Evolutionary conservation across 495 filamentous ascomycete genomes (phyloP).

Genomic region (Neurospora tetraspora): DNA sequence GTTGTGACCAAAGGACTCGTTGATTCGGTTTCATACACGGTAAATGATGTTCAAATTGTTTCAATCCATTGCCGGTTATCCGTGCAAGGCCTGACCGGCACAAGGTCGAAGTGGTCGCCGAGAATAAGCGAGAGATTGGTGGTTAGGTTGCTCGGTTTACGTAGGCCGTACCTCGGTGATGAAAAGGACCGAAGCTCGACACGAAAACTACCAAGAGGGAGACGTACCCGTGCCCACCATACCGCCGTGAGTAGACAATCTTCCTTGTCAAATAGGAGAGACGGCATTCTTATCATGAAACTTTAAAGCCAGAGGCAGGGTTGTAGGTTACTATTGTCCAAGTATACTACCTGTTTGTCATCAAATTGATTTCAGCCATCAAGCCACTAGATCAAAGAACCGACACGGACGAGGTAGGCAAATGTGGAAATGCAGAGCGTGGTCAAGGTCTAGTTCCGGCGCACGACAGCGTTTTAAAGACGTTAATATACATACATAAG

Average conservation of each 20-base stretch:
- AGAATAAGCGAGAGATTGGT: not conserved
- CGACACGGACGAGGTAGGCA: not conserved
- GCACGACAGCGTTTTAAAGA: not conserved
- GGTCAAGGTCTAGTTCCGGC: not conserved
- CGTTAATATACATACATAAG: conserved; percentile 14
- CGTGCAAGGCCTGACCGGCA: not conserved
- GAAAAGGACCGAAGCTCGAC: not conserved
- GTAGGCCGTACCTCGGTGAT: not conserved
- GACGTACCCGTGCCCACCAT: not conserved
- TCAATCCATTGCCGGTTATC: not conserved
- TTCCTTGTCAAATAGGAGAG: not conserved
- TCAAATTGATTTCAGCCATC: not conserved
- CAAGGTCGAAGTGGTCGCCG: not conserved
- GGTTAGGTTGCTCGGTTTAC: not conserved
- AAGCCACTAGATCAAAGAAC: not conserved
- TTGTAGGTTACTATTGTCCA: not conserved
- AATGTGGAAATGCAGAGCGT: not conserved
- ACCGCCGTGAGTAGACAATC: not conserved
- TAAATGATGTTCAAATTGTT: not conserved
- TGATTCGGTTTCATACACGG: not conserved
- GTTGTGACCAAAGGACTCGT: not conserved
- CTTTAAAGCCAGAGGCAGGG: not conserved
- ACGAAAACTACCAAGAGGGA: not conserved
- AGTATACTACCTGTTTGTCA: not conserved
- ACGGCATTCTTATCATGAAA: not conserved